Conservation (phyloP, 768 basidiomycete species). For the Suillus placidus region DNA sequence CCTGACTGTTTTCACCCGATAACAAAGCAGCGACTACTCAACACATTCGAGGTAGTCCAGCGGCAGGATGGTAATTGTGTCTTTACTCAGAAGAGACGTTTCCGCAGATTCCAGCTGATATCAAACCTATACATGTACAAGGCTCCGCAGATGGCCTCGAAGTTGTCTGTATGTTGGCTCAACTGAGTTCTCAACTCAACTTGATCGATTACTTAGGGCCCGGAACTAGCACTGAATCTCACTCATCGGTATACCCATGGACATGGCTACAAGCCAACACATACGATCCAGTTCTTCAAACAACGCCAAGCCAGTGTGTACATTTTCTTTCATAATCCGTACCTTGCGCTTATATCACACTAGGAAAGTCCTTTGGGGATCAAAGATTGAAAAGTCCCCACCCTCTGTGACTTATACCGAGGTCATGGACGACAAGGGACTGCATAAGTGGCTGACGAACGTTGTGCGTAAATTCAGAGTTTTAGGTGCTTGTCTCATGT, state of each 20-base stretch:
- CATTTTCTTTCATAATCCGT: conserved; percentile 7
- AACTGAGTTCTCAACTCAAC: neutral
- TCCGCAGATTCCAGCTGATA: conserved; percentile 72
- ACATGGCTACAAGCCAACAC: conserved; percentile 77
- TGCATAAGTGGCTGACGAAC: conserved; percentile 81
- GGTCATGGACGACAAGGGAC: conserved; percentile 67
- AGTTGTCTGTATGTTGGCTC: conserved; percentile 63
- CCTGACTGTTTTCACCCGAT: conserved; percentile 80
- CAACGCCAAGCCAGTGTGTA: conserved; percentile 46
- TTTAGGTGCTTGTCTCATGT: conserved; percentile 7
- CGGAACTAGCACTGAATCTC: conserved; percentile 44
- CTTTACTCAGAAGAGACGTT: conserved; percentile 3
- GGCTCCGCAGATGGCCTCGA: conserved; percentile 65
- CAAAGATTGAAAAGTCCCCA: conserved; percentile 70
- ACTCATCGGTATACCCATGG: conserved; percentile 88
- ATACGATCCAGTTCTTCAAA: conserved; percentile 68
- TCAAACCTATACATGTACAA: conserved; percentile 63
- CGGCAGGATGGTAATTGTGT: neutral
- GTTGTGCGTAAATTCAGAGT: conserved; percentile 53
- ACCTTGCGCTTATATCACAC: neutral
- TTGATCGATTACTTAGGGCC: conserved; percentile 23
- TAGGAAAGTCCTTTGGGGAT: conserved; percentile 80
- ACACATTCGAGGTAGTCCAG: conserved; percentile 73
- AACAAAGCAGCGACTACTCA: conserved; percentile 89
- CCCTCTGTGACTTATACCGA: conserved; percentile 76